Conservation (phyloP, 2,329 filamentous ascomycete species). For the Metarhizium anisopliae region DNA sequence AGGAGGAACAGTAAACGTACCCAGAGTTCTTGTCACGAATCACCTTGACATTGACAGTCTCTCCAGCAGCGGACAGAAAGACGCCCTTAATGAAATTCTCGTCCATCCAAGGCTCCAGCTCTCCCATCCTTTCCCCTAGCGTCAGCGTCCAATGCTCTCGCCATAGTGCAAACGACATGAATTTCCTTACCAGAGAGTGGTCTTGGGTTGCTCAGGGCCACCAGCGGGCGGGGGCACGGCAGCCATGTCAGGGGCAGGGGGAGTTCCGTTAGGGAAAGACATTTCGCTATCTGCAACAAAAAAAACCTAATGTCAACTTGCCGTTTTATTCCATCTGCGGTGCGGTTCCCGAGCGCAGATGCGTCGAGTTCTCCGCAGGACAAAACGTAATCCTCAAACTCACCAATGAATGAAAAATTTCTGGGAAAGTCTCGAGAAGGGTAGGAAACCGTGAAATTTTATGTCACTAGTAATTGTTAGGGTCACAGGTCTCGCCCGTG, state of each 20-base stretch:
- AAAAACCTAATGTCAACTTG: conserved; percentile 13
- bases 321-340: conserved; percentile 1
- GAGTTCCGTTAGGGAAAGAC: conserved; percentile 30
- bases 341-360: neutral
- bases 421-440: neutral
- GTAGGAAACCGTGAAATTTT: neutral
- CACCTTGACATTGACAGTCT: conserved; percentile 97
- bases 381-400: neutral
- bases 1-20: conserved; percentile 37
- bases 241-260: conserved; percentile 28
- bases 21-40: conserved; percentile 98
- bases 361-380: neutral
- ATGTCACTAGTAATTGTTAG: neutral
- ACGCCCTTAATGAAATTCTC: conserved; percentile 97
- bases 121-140: conserved; percentile 71
- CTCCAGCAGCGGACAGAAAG: conserved; percentile 79
- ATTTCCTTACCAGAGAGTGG: conserved; percentile 41
- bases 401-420: neutral
- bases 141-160: conserved; percentile 9
- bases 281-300: conserved; percentile 18
- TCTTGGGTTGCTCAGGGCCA: conserved; percentile 43
- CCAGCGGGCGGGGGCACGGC: conserved; percentile 23
- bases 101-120: conserved; percentile 98
- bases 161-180: too few relatives aligned
- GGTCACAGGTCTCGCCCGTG: neutral